phyloP scores from a whole-genome alignment of 768 basidiomycete genomes.

The Tylopilus rubrobrunneus region DNA sequence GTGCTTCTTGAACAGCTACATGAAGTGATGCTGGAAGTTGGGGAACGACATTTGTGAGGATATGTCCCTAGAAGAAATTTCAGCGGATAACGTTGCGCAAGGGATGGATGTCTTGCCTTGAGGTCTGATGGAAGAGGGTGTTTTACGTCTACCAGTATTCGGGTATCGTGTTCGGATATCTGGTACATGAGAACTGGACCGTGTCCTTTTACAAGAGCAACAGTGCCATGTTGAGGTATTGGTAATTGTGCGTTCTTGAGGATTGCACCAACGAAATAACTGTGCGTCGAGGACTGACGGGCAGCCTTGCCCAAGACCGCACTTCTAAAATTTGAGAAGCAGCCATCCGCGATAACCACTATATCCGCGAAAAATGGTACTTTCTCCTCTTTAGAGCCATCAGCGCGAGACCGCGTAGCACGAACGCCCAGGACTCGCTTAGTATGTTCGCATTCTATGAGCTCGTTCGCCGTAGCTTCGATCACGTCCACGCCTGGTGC shows the following conservation, averaged over 20 bases:
- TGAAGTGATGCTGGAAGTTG: slow-evolving; percentile 76
- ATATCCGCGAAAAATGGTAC: slow-evolving; percentile 68
- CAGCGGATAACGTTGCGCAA: neutral
- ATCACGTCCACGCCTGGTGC: slow-evolving; percentile 72
- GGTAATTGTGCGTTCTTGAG: slow-evolving; percentile 75
- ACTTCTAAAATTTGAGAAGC: slow-evolving; percentile 87
- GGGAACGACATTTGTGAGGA: slow-evolving; percentile 70
- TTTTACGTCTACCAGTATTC: slow-evolving; percentile 91
- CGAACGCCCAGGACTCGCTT: slow-evolving; percentile 63
- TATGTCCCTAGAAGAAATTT: slow-evolving; percentile 48
- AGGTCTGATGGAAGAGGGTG: slow-evolving; percentile 77
- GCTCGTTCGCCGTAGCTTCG: slow-evolving; percentile 78
- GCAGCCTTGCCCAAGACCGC: slow-evolving; percentile 53
- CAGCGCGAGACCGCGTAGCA: slow-evolving; percentile 40
- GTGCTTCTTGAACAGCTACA: slow-evolving; percentile 55
- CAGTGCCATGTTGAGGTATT: slow-evolving; percentile 77
- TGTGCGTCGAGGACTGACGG: slow-evolving; percentile 52
- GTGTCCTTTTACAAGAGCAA: slow-evolving; percentile 70
- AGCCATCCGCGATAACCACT: slow-evolving; percentile 90
- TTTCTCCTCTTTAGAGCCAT: slow-evolving; percentile 37
- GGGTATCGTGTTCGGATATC: slow-evolving; percentile 82
- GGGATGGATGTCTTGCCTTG: slow-evolving; percentile 43
- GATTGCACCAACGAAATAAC: slow-evolving; percentile 83
- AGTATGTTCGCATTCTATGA: slow-evolving; percentile 55
- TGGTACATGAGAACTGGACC: slow-evolving; percentile 95